phyloP scores from a whole-genome alignment of 257 asterid genomes.

The Solanum phureja region DNA sequence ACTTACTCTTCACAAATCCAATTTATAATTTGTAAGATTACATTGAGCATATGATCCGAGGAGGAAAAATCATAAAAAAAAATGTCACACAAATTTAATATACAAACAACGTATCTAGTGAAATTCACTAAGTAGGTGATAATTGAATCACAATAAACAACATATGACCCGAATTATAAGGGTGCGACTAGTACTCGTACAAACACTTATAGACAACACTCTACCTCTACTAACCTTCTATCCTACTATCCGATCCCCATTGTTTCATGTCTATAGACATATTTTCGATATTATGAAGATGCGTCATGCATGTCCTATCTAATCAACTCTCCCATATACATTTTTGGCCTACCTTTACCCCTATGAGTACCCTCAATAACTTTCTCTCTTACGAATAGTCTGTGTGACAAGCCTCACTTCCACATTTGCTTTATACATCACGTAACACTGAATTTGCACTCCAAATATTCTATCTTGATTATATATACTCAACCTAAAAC shows the following conservation, averaged over 20 bases:
- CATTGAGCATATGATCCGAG: neutral
- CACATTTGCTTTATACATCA: neutral
- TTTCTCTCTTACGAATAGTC: neutral
- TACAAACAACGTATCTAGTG: neutral
- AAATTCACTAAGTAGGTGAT: neutral
- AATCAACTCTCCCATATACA: neutral
- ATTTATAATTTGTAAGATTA: neutral
- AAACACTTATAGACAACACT: too few relatives aligned
- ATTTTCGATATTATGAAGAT: neutral
- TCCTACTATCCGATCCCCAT: neutral
- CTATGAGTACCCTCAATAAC: neutral
- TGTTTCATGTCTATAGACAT: too few relatives aligned
- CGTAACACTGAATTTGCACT: neutral
- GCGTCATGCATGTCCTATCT: neutral
- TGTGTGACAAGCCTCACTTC: neutral
- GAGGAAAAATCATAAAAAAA: too few relatives aligned
- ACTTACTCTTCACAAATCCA: neutral
- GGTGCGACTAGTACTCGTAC: neutral
- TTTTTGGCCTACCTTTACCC: neutral
- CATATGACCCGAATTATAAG: too few relatives aligned
- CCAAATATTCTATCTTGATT: neutral
- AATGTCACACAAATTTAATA: too few relatives aligned
- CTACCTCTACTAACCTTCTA: neutral
- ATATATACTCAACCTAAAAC: neutral
- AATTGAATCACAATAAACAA: neutral